These are phyloP conservation scores for Gracilaria gracilis DNA, from an alignment of 23 red algal species.

Conservation along the genomic window DNA sequence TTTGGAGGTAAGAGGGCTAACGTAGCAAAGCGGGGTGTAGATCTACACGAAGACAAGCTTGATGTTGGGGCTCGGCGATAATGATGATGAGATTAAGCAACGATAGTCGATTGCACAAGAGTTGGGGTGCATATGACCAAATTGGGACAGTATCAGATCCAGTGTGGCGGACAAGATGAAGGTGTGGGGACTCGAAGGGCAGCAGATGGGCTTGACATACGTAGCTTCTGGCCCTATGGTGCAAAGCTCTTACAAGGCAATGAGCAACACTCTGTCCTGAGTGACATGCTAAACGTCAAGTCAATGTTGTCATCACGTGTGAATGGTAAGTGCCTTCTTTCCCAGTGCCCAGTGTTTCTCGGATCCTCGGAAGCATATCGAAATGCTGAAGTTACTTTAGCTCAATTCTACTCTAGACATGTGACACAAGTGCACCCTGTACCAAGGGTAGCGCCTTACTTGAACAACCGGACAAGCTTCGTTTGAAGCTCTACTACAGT, in stretches of 20 bases:
- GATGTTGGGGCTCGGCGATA: conserved; percentile 98
- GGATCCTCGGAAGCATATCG: too few species aligned
- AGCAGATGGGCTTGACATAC: conserved; percentile 90
- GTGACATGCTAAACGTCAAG: too few species aligned
- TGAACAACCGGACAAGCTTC: too few species aligned
- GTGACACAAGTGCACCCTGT: too few species aligned
- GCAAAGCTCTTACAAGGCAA: conserved; percentile 87
- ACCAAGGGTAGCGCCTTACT: too few species aligned
- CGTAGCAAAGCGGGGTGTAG: conserved; percentile 73
- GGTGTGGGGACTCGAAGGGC: conserved; percentile 63
- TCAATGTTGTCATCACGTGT: too few species aligned
- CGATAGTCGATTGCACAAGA: conserved; percentile 71
- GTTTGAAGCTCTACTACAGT: too few species aligned
- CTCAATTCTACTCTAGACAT: too few species aligned
- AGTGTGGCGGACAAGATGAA: conserved; percentile 92
- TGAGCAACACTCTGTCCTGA: too few species aligned
- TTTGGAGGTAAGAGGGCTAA: conserved; percentile 48
- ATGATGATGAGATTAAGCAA: conserved; percentile 79
- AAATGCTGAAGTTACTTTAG: too few species aligned
- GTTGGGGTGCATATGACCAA: conserved; percentile 88
- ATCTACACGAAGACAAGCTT: conserved; percentile 93
- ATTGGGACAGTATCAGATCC: conserved; percentile 92
- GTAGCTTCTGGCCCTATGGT: conserved; percentile 94
- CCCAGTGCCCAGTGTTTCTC: too few species aligned
- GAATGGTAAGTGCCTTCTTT: too few species aligned